These are phyloP conservation scores for Nannochloris sp. DNA, from an alignment of 139 green algal species.

Conservation along the genomic window DNA sequence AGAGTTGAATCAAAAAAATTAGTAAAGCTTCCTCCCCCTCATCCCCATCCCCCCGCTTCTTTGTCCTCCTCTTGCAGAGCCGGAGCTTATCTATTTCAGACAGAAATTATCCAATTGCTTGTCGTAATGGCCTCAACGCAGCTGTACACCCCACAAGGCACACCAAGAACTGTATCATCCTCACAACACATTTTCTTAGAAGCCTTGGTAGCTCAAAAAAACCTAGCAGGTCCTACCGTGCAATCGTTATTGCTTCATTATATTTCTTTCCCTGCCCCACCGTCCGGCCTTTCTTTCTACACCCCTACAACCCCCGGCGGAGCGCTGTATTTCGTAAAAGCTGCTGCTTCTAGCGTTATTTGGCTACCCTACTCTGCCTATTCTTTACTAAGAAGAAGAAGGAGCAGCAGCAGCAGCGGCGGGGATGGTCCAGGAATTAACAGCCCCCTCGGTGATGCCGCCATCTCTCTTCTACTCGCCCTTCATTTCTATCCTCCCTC, in stretches of 20 bases:
- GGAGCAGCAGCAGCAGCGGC: too few species aligned
- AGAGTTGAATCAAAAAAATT: too few species aligned
- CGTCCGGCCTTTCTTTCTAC: conserved; percentile 19
- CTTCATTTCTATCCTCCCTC: conserved; percentile 49
- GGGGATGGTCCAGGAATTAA: background rate
- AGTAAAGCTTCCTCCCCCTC: too few species aligned
- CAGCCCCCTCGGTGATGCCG: conserved; percentile 44
- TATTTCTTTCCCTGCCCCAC: conserved; percentile 3
- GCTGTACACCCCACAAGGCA: conserved; percentile 39
- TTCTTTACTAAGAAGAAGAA: conserved; percentile 35
- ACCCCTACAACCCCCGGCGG: conserved; percentile 9
- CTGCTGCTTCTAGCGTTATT: conserved; percentile 44
- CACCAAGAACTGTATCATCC: background rate
- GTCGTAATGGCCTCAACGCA: conserved; percentile 54
- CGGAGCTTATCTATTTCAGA: conserved; percentile 51
- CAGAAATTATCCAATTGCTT: conserved; percentile 59
- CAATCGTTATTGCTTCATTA: conserved; percentile 24
- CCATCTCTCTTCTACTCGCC: conserved; percentile 49
- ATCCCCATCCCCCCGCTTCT: background rate
- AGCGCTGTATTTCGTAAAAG: conserved; percentile 30
- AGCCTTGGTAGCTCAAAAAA: conserved; percentile 20
- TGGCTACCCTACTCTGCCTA: conserved; percentile 56
- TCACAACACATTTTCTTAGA: conserved; percentile 45
- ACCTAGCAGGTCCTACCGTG: conserved; percentile 11
- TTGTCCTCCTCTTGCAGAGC: conserved; percentile 24